These are phyloP conservation scores for Acarospora socialis DNA, from an alignment of 2,329 filamentous ascomycete genomes.

Conservation along the genomic window DNA sequence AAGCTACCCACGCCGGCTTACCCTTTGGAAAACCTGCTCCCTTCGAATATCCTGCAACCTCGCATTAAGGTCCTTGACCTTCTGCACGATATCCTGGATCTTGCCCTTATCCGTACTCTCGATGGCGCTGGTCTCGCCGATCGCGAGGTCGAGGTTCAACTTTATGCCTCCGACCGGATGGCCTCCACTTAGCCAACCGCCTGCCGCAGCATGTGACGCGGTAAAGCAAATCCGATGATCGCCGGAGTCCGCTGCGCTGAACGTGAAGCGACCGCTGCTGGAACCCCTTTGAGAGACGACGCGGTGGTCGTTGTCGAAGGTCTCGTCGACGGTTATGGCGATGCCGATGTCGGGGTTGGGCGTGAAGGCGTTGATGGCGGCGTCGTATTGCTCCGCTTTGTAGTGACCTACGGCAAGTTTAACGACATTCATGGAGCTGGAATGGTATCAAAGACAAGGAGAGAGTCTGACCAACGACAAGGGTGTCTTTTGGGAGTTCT, in stretches of 20 bases:
- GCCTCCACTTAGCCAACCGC: conserved; percentile 56
- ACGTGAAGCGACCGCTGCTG: conserved; percentile 74
- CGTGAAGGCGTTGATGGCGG: conserved; percentile 47
- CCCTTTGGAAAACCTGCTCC: conserved; percentile 93
- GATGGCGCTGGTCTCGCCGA: conserved; percentile 87
- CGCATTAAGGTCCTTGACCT: conserved; percentile 78
- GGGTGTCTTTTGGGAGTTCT: conserved; percentile 90
- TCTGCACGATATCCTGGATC: conserved; percentile 75
- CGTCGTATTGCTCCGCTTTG: conserved; percentile 70
- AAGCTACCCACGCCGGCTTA: conserved; percentile 29
- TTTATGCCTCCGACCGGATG: conserved; percentile 62
- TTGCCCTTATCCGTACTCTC: conserved; percentile 89
- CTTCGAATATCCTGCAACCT: conserved; percentile 75
- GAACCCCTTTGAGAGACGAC: conserved; percentile 76
- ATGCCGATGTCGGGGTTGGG: conserved; percentile 65
- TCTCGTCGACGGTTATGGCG: conserved; percentile 86
- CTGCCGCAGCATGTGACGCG: conserved; percentile 56
- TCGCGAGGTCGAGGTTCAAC: conserved; percentile 76
- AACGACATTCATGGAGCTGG: background rate
- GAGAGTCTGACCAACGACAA: conserved; percentile 54
- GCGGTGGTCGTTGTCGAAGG: conserved; percentile 95
- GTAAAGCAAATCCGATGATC: conserved; percentile 94
- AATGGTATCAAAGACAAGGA: background rate
- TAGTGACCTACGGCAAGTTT: conserved; percentile 52
- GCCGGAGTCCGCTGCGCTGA: conserved; percentile 85